Percentiles rank a stretch among this genome's conserved stretches.
Evolutionary conservation across 73 alveolate genomes (phyloP).

Genomic region (Paramecium primaurelia): DNA sequence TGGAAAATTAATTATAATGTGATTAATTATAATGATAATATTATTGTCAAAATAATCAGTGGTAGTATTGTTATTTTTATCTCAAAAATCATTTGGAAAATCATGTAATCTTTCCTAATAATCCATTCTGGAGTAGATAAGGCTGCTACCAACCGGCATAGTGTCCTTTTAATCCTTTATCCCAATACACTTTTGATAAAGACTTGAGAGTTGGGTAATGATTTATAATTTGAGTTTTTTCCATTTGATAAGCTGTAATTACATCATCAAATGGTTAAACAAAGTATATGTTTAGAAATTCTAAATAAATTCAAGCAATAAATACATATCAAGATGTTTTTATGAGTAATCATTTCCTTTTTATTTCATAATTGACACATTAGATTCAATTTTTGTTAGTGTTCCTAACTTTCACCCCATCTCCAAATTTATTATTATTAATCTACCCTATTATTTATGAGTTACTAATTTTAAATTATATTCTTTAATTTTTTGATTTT

Average conservation of each 20-base stretch:
- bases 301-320: too few relatives aligned
- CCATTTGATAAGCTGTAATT: background rate
- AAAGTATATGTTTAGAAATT: background rate
- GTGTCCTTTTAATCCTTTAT: background rate
- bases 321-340: too few relatives aligned
- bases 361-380: too few relatives aligned
- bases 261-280: conserved; percentile 21
- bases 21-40: background rate
- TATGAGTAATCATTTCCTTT: too few relatives aligned
- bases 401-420: too few relatives aligned
- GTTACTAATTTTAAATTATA: too few relatives aligned
- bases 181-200: background rate
- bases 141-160: conserved; percentile 1
- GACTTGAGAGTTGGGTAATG: background rate
- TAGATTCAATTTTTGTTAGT: too few relatives aligned
- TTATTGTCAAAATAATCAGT: background rate
- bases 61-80: background rate
- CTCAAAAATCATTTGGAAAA: background rate
- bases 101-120: conserved; percentile 43
- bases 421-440: too few relatives aligned
- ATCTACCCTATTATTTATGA: too few relatives aligned
- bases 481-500: too few relatives aligned
- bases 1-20: background rate
- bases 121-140: conserved; percentile 14
- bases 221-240: background rate